Evolutionary conservation across 2,329 filamentous ascomycete genomes (phyloP).

Genomic region (Hymenoscyphus linearis): DNA sequence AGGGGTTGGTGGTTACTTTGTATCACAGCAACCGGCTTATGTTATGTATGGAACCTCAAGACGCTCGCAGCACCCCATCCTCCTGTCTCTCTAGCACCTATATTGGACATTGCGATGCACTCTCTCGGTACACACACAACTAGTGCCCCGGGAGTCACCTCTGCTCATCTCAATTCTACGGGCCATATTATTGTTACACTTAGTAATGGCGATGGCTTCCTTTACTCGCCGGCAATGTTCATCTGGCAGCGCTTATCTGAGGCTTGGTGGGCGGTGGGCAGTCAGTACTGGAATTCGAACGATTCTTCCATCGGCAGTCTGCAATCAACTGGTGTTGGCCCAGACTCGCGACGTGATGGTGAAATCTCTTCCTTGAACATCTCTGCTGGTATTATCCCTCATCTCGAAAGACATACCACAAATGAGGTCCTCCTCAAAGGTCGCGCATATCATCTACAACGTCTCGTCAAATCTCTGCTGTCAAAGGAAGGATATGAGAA

Average conservation of each 20-base stretch:
- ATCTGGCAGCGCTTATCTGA: constrained; percentile 95
- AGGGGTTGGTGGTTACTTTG: constrained; percentile 85
- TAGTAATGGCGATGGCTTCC: constrained; percentile 90
- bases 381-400: constrained; percentile 88
- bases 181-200: constrained; percentile 85
- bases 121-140: constrained; percentile 72
- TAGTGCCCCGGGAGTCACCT: constrained; percentile 77
- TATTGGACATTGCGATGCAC: constrained; percentile 80
- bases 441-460: constrained; percentile 82
- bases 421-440: constrained; percentile 88
- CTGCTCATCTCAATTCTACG: constrained; percentile 82
- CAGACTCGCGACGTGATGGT: constrained; percentile 43
- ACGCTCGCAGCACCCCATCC: constrained; percentile 80
- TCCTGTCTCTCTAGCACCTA: constrained; percentile 80
- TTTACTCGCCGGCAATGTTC: constrained; percentile 79
- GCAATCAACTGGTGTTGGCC: constrained; percentile 63
- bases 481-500: constrained; percentile 87
- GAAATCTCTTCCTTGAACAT: constrained; percentile 53
- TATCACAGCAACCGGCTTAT: constrained; percentile 82
- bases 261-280: constrained; percentile 95
- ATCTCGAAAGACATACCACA: constrained; percentile 90
- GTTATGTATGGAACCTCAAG: constrained; percentile 89
- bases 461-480: constrained; percentile 83
- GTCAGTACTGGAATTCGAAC: constrained; percentile 98
- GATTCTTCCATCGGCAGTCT: constrained; percentile 82